Evolutionary conservation across 2,329 filamentous ascomycete genomes (phyloP).

Genomic region (Fusarium sp.): DNA sequence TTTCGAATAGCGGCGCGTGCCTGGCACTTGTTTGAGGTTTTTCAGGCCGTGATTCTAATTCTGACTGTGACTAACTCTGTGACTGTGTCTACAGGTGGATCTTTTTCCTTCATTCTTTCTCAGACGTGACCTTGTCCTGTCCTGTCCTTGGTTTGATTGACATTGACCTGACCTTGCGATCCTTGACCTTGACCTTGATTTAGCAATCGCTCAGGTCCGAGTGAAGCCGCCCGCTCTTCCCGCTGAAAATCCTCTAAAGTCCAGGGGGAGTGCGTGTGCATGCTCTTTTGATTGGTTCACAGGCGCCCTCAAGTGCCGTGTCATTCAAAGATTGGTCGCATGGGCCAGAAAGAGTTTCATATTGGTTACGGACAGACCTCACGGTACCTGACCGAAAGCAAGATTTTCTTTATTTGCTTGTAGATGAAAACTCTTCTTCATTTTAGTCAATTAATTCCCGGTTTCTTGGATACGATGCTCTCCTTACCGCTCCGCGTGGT

Average conservation of each 20-base stretch:
- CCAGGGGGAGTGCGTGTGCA: constrained; percentile 22
- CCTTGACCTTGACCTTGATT: constrained; percentile 23
- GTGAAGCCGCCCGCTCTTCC: constrained; percentile 33
- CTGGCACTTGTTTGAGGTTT: constrained; percentile 20
- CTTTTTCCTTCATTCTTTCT: background rate
- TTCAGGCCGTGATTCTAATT: background rate
- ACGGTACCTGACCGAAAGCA: constrained; percentile 20
- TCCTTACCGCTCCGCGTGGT: constrained; percentile 20
- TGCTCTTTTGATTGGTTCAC: constrained; percentile 40
- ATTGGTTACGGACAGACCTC: background rate
- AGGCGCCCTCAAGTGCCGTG: constrained; percentile 36
- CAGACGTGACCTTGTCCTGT: constrained; percentile 13
- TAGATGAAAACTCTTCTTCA: constrained; percentile 13
- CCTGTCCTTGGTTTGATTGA: constrained; percentile 1
- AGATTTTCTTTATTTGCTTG: constrained; percentile 2
- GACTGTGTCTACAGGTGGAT: constrained; percentile 15
- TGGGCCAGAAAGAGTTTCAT: constrained; percentile 27
- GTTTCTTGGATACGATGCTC: constrained; percentile 11
- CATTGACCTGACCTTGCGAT: background rate
- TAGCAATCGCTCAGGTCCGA: constrained; percentile 38
- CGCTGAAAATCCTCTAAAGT: background rate
- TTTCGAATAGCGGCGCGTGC: constrained; percentile 35
- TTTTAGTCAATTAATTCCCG: constrained; percentile 3
- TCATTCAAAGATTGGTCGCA: constrained; percentile 40
- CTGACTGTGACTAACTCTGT: constrained; percentile 3